Evolutionary conservation across 441 rosid species (phyloP).

Genomic region (Capsella rubella): DNA sequence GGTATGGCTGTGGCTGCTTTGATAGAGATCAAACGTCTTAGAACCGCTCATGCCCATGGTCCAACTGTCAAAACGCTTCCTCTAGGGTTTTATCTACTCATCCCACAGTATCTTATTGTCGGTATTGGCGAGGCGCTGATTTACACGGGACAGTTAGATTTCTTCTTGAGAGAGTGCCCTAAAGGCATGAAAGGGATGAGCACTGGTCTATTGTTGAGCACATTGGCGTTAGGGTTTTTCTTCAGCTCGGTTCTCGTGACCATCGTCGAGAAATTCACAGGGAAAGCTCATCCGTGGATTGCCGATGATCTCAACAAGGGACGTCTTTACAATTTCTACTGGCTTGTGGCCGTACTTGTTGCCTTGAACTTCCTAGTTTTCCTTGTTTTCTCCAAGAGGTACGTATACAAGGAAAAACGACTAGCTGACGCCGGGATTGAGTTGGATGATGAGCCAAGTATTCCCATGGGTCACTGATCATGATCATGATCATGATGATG

Average conservation of each 20-base stretch:
- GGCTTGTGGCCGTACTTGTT: slow-evolving; percentile 74
- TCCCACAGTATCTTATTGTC: slow-evolving; percentile 81
- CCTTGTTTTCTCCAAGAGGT: slow-evolving; percentile 71
- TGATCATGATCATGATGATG: neutral
- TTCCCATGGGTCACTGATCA: slow-evolving; percentile 53
- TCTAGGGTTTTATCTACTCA: slow-evolving; percentile 72
- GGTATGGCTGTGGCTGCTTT: slow-evolving; percentile 81
- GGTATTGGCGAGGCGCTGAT: slow-evolving; percentile 88
- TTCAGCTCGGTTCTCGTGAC: slow-evolving; percentile 74
- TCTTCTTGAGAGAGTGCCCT: slow-evolving; percentile 90
- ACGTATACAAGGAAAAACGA: slow-evolving; percentile 87
- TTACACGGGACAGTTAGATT: slow-evolving; percentile 85
- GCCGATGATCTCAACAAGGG: slow-evolving; percentile 82
- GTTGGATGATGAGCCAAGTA: slow-evolving; percentile 61
- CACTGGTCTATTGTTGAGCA: slow-evolving; percentile 84
- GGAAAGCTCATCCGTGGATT: slow-evolving; percentile 63
- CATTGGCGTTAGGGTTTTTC: slow-evolving; percentile 85
- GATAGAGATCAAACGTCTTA: slow-evolving; percentile 63
- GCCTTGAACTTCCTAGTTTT: slow-evolving; percentile 59
- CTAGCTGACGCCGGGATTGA: slow-evolving; percentile 73
- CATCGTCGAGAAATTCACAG: slow-evolving; percentile 70
- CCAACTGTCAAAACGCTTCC: slow-evolving; percentile 60
- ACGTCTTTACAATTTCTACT: slow-evolving; percentile 78
- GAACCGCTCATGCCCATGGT: slow-evolving; percentile 47
- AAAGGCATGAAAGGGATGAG: slow-evolving; percentile 98